These are phyloP conservation scores for Zygoascus hellenicus DNA, from an alignment of 1,139 yeast genomes.

Conservation along the genomic window DNA sequence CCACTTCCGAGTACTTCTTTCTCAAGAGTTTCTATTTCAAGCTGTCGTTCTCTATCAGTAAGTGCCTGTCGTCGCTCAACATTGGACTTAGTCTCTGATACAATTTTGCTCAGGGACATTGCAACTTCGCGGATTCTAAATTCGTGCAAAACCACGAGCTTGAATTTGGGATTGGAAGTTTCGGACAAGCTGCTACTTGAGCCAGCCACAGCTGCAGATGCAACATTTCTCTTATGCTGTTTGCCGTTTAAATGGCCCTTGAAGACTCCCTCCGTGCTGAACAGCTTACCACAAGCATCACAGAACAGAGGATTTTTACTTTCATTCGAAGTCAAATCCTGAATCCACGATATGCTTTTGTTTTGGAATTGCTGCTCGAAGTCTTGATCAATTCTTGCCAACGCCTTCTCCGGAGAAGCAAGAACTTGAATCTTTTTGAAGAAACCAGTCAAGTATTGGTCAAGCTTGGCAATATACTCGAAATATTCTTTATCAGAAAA, in stretches of 20 bases:
- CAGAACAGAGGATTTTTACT: conserved; percentile 41
- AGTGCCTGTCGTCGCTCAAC: conserved; percentile 62
- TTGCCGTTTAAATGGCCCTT: conserved; percentile 68
- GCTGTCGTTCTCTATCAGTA: conserved; percentile 65
- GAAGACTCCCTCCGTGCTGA: conserved; percentile 61
- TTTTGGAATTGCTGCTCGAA: conserved; percentile 31
- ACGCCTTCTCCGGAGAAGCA: conserved; percentile 35
- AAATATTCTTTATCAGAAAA: conserved; percentile 36
- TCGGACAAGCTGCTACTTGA: conserved; percentile 3
- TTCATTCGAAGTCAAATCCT: conserved; percentile 32
- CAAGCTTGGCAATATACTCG: conserved; percentile 41
- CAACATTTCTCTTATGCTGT: conserved; percentile 57
- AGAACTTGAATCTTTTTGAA: conserved; percentile 49
- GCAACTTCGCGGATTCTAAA: conserved; percentile 36
- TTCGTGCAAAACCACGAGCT: conserved; percentile 32
- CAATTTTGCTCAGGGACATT: conserved; percentile 34
- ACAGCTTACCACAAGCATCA: conserved; percentile 55
- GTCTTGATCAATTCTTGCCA: conserved; percentile 34
- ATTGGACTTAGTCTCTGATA: conserved; percentile 51
- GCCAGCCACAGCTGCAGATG: conserved; percentile 4
- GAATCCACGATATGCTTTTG: conserved; percentile 20
- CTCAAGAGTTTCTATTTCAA: conserved; percentile 47
- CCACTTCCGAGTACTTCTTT: conserved; percentile 33
- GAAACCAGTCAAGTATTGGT: conserved; percentile 44
- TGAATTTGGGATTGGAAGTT: conserved; percentile 15